Percentiles rank a stretch among this genome's conserved stretches.
These are phyloP conservation scores for Penicillium palitans DNA, from an alignment of 2,329 filamentous ascomycete genomes.

Conservation along the genomic window DNA sequence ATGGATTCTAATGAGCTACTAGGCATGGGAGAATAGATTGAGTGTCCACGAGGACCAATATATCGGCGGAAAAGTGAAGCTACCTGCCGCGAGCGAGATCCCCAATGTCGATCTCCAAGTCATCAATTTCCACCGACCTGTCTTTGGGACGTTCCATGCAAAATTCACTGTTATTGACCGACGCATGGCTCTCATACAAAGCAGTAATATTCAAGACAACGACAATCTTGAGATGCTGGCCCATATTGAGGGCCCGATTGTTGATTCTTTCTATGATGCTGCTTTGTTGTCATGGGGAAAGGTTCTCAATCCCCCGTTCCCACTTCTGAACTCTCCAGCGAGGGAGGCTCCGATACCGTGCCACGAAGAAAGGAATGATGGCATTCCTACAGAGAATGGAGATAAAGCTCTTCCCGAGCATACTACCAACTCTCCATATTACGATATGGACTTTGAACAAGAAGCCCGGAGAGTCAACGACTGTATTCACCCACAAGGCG, in stretches of 20 bases:
- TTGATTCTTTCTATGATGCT: conserved; percentile 73
- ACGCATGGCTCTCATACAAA: conserved; percentile 68
- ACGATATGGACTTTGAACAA: conserved; percentile 60
- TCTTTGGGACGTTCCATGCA: conserved; percentile 73
- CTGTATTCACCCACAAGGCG: conserved; percentile 50
- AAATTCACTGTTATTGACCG: conserved; percentile 79
- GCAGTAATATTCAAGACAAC: conserved; percentile 75
- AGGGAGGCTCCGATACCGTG: conserved; percentile 28
- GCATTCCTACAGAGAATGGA: conserved; percentile 14
- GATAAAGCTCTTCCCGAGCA: conserved; percentile 53
- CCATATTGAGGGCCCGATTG: conserved; percentile 73
- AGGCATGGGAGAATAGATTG: conserved; percentile 64
- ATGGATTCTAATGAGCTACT: conserved; percentile 2
- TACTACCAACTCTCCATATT: conserved; percentile 60
- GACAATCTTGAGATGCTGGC: conserved; percentile 81
- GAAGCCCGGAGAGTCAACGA: conserved; percentile 65
- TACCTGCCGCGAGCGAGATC: conserved; percentile 65
- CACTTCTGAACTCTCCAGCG: conserved; percentile 55
- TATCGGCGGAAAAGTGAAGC: conserved; percentile 56
- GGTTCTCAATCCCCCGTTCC: conserved; percentile 59
- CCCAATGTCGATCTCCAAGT: conserved; percentile 72
- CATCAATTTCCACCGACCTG: conserved; percentile 68
- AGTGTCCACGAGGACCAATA: conserved; percentile 60
- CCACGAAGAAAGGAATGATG: conserved; percentile 14
- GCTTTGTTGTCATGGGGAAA: conserved; percentile 72